Evolutionary conservation across 345 rosid species (phyloP), one percentile per base, ranked within the genome.

Genomic region (Rhodamnia rubescens): DNA sequence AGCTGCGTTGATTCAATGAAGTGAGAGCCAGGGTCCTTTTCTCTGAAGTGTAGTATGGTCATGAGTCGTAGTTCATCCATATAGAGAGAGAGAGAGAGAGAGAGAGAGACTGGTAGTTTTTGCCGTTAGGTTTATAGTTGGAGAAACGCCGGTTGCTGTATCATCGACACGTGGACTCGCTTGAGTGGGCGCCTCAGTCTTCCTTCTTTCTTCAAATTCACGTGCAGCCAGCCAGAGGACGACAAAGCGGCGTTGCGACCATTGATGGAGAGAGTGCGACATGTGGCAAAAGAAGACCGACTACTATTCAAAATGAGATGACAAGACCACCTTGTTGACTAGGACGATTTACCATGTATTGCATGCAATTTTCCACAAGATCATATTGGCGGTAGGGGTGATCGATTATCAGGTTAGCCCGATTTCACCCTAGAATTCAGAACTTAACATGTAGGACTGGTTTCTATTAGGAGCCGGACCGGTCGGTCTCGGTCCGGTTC

Each of bases 401-500:
- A 27, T 59, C 5, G 0, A 13, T 59, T 27, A 16, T 6, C 20
- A 27, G 14, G 20, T 13, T 27, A 13, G 8, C 3, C 8, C 1
- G 0, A 3, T 1, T 13, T 15, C 36, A 59, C 15, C 2, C 15
- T 0, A 13, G 1, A 59, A 59, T n/a, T 0, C 0, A 7, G 32
- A 59, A 27, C 0, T 3, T 0, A 16, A 59, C 11, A 12, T 2
- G 10, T 11, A 59, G 20, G 32, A 8, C 9, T 8, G 15, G 0
- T n/a, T 13, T 4, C 69, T n/a, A 27, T 0, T 2, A 27, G 7
- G 36, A 27, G n/a, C 7, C 7, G 8, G 16, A 13, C 9, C 1
- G 0, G 0, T 27, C 3, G 7, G 8, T 27, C 36, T 8, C 2
- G 14, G 4, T 59, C 4, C 1, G 0, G 13, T 6, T 59, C 74